Base-by-base conservation (phyloP, 371 early-diverging fungal genomes). In the Smittium culicis region DNA sequence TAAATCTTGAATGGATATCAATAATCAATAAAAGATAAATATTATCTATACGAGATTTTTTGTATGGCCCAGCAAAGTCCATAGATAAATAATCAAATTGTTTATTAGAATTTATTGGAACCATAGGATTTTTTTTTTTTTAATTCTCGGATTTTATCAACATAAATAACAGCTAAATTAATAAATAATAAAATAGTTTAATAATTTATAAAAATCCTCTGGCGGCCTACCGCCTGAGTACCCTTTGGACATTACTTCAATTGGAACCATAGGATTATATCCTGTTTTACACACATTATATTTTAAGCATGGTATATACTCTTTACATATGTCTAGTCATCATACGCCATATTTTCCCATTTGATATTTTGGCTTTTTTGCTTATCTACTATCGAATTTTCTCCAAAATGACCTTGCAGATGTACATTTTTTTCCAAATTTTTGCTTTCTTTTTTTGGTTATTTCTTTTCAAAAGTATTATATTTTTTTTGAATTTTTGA, bases 11-110 rank as follows among this genome's bases (percentile, higher is more conserved):
- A 59, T 69, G 72, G 0, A 75, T 25, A 57, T 75, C 72, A 1
- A 72, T 65, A 30, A 75, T 0, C 1, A 74, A 71, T 0, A 71
- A 61, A 2, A 78, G 14, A 25, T 72, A 1, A 59, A 30, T 57
- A 73, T 66, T 20, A 66, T 20, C 68, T 1, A 61, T n/a, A 5
- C 45, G 2, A 1, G 71, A 65, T 27, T 67, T 66, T 14, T 35
- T 29, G 58, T 72, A 67, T 8, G 72, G 70, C 17, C 71, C 72
- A 61, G 77, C 71, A 20, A 72, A 35, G 45, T 77, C 77, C 0
- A 73, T 72, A 11, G 56, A 69, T 65, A 66, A 31, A 32, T 71
- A 69, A 34, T 71, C 67, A 32, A 65, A 66, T n/a, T 68, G 76
- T 3, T 31, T 0, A 34, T 68, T 17, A 0, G 73, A 67, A 20